phyloP scores from a whole-genome alignment of 768 basidiomycete genomes.

The Boletus rubescentipes region DNA sequence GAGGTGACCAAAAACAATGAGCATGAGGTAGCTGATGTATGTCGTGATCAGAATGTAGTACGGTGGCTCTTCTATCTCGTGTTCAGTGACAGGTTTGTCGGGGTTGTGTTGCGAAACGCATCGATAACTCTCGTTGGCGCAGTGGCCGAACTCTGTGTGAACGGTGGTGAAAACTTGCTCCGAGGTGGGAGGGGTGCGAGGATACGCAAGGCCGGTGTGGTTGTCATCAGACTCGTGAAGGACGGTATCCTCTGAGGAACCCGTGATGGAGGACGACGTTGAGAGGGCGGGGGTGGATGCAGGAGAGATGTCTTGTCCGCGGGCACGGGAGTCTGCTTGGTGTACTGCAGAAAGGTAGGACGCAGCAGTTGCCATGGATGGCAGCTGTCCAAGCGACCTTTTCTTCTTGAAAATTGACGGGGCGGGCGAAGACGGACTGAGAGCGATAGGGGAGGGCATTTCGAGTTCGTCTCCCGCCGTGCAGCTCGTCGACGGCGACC shows the following conservation, averaged over 20 bases:
- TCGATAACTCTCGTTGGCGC: conserved; percentile 73
- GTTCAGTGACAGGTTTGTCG: conserved; percentile 44
- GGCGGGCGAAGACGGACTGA: conserved; percentile 49
- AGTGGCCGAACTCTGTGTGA: conserved; percentile 93
- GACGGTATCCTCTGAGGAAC: conserved; percentile 66
- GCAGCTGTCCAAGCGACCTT: conserved; percentile 33
- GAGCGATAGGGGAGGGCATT: conserved; percentile 65
- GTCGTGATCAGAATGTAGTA: conserved; percentile 91
- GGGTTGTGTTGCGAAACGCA: conserved; percentile 60
- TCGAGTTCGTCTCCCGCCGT: conserved; percentile 6
- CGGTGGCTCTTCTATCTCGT: conserved; percentile 80
- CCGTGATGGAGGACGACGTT: conserved; percentile 68
- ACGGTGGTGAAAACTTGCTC: conserved; percentile 75
- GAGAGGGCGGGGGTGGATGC: conserved; percentile 72
- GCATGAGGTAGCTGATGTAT: conserved; percentile 90
- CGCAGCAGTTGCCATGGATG: conserved; percentile 50
- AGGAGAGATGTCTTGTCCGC: conserved; percentile 47
- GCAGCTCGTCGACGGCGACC: conserved; percentile 13
- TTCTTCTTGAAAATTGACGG: conserved; percentile 67
- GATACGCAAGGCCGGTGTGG: conserved; percentile 59
- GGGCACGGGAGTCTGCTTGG: conserved; percentile 66
- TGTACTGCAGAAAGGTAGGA: conserved; percentile 62
- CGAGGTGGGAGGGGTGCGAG: conserved; percentile 71
- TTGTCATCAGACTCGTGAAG: conserved; percentile 54
- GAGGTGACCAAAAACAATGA: conserved; percentile 89